Conservation (phyloP, 176 grass and related monocot genomes). For the Typha latifolia region DNA sequence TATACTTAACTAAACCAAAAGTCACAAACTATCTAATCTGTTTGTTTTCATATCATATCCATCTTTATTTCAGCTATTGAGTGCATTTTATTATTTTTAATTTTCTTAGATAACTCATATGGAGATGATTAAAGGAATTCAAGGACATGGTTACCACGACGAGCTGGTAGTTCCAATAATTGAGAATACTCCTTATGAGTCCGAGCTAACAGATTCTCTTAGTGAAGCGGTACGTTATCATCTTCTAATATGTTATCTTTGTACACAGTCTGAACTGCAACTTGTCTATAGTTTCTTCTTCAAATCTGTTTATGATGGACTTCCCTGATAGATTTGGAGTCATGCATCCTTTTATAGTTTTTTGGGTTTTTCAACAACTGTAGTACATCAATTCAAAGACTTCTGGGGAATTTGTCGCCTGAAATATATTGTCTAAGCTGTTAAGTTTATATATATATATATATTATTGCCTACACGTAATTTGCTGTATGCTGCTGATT, state of each 20-base stretch:
- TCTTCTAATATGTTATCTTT: slow-evolving; percentile 11
- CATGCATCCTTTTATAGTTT: background rate
- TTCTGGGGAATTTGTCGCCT: background rate
- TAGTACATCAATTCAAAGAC: background rate
- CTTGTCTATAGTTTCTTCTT: background rate
- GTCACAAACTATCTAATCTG: background rate
- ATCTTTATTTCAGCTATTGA: background rate
- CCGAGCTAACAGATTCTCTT: slow-evolving; percentile 83
- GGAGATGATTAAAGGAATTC: slow-evolving; percentile 99
- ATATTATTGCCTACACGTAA: background rate
- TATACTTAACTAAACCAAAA: too few species aligned
- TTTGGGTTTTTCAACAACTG: background rate
- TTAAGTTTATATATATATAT: background rate
- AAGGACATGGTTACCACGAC: slow-evolving; percentile 84
- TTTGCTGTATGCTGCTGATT: too few species aligned
- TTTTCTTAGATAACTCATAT: slow-evolving; percentile 80
- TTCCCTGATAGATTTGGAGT: background rate
- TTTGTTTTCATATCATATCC: background rate
- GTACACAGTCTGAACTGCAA: background rate
- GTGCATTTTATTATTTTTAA: background rate
- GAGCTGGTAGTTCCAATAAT: slow-evolving; percentile 94
- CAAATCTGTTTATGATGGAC: background rate
- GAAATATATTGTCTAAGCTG: background rate
- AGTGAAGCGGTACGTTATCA: slow-evolving; percentile 50
- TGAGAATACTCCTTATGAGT: slow-evolving; percentile 86